Evolutionary conservation across 1,284 basidiomycete genomes (phyloP).

Genomic region (Malassezia slooffiae): DNA sequence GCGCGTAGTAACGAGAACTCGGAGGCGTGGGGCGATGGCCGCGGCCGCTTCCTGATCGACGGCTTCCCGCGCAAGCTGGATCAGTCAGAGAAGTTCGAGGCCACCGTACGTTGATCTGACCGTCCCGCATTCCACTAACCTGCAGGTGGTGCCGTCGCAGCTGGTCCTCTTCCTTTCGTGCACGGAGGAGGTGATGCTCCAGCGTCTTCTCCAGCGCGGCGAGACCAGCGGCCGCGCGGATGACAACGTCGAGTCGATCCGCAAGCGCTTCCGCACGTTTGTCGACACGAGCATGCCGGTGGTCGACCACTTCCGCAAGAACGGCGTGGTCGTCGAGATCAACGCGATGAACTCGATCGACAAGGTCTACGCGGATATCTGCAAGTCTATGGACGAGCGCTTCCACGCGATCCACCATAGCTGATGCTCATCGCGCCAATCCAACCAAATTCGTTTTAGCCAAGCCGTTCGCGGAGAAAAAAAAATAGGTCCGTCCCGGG

Average conservation of each 20-base stretch:
- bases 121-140: neutral
- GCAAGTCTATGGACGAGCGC: conserved; percentile 30
- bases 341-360: conserved; percentile 33
- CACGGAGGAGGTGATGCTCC: conserved; percentile 75
- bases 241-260: conserved; percentile 89
- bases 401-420: conserved; percentile 10
- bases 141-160: conserved; percentile 65
- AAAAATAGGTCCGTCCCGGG: conserved; percentile 18
- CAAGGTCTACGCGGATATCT: conserved; percentile 39
- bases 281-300: conserved; percentile 90
- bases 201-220: conserved; percentile 72
- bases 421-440: neutral
- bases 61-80: conserved; percentile 99
- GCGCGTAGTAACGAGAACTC: conserved; percentile 9
- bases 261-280: conserved; percentile 92
- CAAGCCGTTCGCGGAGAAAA: neutral
- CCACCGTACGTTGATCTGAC: conserved; percentile 56
- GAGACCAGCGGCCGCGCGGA: conserved; percentile 93
- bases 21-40: conserved; percentile 58
- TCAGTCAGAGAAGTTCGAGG: conserved; percentile 85
- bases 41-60: conserved; percentile 84
- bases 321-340: conserved; percentile 72
- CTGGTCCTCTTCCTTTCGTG: conserved; percentile 82
- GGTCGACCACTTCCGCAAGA: conserved; percentile 66
- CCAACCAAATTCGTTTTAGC: neutral